Percentiles rank a stretch among this genome's conserved stretches.
phyloP scores from a whole-genome alignment of 2,329 filamentous ascomycete genomes.

The Fusarium torulosum region DNA sequence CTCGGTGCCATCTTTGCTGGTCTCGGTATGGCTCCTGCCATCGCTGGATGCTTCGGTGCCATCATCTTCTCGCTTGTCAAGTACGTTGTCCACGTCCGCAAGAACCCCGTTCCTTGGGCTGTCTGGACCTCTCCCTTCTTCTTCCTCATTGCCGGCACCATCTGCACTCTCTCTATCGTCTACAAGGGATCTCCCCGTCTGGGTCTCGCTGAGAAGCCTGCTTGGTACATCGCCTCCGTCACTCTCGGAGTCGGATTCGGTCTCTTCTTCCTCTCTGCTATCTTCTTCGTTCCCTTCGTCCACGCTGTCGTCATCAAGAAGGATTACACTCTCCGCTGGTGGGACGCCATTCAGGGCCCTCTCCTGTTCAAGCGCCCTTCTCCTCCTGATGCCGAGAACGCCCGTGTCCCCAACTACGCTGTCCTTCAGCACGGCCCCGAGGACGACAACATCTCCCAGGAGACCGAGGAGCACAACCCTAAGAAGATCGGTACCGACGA shows the following conservation, averaged over 20 bases:
- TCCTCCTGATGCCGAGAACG: constrained; percentile 64
- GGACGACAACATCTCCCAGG: constrained; percentile 49
- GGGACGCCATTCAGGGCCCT: constrained; percentile 71
- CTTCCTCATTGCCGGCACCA: constrained; percentile 80
- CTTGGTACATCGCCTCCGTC: constrained; percentile 75
- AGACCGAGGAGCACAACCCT: constrained; percentile 31
- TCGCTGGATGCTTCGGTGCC: constrained; percentile 74
- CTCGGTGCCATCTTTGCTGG: constrained; percentile 79
- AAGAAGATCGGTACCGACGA: constrained; percentile 49
- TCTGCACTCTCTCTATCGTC: constrained; percentile 82
- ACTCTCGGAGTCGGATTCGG: constrained; percentile 73
- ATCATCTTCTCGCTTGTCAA: constrained; percentile 76
- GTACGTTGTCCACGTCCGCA: constrained; percentile 75
- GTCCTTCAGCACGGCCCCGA: constrained; percentile 76
- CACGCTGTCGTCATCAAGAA: constrained; percentile 76
- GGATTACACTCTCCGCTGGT: constrained; percentile 74
- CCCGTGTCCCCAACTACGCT: constrained; percentile 79
- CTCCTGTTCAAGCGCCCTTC: constrained; percentile 71
- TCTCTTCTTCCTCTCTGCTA: constrained; percentile 67
- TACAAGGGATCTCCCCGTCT: constrained; percentile 79
- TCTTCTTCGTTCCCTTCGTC: constrained; percentile 82
- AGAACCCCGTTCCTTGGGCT: constrained; percentile 78
- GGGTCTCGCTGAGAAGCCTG: constrained; percentile 62
- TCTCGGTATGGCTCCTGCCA: constrained; percentile 76
- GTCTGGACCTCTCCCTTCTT: constrained; percentile 80